A percentile compares a stretch with the other conserved stretches of the same genome.
Conservation (phyloP, 208 protist genomes). For the Phytomonas francai region DNA sequence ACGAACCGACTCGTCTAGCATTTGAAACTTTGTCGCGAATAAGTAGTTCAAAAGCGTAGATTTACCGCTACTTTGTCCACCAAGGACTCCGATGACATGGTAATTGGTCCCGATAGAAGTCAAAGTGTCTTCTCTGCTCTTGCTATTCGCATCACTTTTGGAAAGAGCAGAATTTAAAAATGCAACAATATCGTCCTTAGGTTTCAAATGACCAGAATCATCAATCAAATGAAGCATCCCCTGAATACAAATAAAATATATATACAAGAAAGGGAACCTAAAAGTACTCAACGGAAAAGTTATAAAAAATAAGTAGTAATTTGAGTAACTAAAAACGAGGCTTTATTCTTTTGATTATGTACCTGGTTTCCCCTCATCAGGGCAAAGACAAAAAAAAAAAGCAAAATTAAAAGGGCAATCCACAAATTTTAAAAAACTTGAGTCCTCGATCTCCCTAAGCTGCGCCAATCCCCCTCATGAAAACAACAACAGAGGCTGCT, state of each 20-base stretch:
- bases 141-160: neutral
- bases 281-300: neutral
- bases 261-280: neutral
- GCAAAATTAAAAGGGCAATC: neutral
- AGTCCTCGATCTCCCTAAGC: neutral
- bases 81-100: constrained; percentile 92
- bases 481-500: neutral
- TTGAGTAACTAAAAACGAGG: neutral
- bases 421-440: neutral
- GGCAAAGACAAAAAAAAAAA: neutral
- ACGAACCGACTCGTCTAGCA: constrained; percentile 83
- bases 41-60: constrained; percentile 95
- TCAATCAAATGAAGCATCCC: constrained; percentile 59
- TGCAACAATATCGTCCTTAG: constrained; percentile 35
- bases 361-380: neutral
- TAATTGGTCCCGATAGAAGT: constrained; percentile 48
- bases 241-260: neutral
- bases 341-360: neutral
- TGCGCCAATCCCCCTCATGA: neutral
- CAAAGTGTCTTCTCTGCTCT: neutral
- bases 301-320: neutral
- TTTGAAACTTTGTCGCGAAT: constrained; percentile 93
- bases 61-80: constrained; percentile 95
- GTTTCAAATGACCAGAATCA: constrained; percentile 46
- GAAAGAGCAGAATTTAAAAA: constrained; percentile 14